Conservation (phyloP, 2,329 filamentous ascomycete species). For the Zasmidium cellare region DNA sequence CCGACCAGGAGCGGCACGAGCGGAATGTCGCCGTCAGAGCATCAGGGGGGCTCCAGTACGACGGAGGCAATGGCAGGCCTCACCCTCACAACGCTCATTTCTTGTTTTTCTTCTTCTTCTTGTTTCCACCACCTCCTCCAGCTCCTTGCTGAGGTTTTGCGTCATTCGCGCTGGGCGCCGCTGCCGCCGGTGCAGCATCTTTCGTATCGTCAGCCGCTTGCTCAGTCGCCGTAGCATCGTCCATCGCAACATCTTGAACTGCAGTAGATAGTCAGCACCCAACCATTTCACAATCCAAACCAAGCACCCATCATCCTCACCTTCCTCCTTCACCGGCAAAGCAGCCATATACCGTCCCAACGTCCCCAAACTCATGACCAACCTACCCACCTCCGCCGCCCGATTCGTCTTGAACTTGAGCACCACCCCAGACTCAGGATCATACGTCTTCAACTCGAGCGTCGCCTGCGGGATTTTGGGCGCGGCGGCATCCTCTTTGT, state of each 20-base stretch:
- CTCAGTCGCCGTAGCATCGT: constrained; percentile 29
- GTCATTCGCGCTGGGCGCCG: constrained; percentile 14
- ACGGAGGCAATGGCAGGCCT: neutral
- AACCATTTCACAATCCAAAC: neutral
- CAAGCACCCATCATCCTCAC: constrained; percentile 24
- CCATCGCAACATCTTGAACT: constrained; percentile 34
- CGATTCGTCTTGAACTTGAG: constrained; percentile 93
- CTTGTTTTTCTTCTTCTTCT: constrained; percentile 51
- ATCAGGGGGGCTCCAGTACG: neutral
- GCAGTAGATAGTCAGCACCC: constrained; percentile 7
- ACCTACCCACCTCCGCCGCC: constrained; percentile 80
- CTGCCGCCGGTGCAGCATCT: constrained; percentile 8
- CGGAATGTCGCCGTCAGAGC: neutral
- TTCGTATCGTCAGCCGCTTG: constrained; percentile 20
- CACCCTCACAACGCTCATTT: constrained; percentile 36
- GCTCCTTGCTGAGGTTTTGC: constrained; percentile 22
- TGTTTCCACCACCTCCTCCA: constrained; percentile 43
- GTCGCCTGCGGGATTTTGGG: constrained; percentile 61
- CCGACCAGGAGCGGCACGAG: neutral
- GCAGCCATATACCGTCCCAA: constrained; percentile 66
- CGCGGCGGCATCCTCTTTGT: constrained; percentile 24
- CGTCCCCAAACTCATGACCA: constrained; percentile 74
- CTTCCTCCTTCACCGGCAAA: constrained; percentile 44
- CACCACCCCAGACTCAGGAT: constrained; percentile 75
- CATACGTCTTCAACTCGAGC: constrained; percentile 86